Evolutionary conservation across 2,329 filamentous ascomycete species (phyloP).

Genomic region (Fusarium goolgardi): DNA sequence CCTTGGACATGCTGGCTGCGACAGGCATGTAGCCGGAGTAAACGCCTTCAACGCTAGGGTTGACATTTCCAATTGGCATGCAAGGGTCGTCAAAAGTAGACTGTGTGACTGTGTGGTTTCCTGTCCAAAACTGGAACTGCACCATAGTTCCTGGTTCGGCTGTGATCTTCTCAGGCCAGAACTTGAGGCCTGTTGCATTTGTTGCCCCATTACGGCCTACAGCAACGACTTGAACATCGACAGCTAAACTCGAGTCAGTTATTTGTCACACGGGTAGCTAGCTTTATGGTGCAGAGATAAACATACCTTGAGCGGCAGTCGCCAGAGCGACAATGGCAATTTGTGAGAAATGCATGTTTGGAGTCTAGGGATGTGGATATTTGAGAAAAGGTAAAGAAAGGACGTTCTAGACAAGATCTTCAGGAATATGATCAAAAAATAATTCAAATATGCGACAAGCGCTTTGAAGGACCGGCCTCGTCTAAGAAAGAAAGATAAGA

Average conservation of each 20-base stretch:
- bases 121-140: slow-evolving; percentile 73
- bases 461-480: slow-evolving; percentile 50
- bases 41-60: slow-evolving; percentile 68
- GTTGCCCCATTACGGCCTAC: slow-evolving; percentile 67
- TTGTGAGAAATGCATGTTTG: slow-evolving; percentile 66
- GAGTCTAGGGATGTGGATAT: slow-evolving; percentile 30
- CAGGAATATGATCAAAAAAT: slow-evolving; percentile 3
- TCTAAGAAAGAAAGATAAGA: slow-evolving; percentile 44
- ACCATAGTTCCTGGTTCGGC: slow-evolving; percentile 72
- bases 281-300: background rate
- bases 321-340: slow-evolving; percentile 61
- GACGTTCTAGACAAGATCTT: slow-evolving; percentile 35
- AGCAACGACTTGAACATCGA: slow-evolving; percentile 70
- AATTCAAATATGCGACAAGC: slow-evolving; percentile 46
- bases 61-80: slow-evolving; percentile 66
- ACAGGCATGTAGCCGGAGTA: slow-evolving; percentile 76
- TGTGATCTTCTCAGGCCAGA: slow-evolving; percentile 73
- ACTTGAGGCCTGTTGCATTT: slow-evolving; percentile 64
- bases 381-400: slow-evolving; percentile 38
- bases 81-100: slow-evolving; percentile 80
- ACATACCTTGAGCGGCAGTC: slow-evolving; percentile 60
- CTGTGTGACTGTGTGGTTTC: slow-evolving; percentile 84
- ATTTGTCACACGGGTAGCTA: background rate
- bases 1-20: slow-evolving; percentile 60
- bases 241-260: slow-evolving; percentile 46